Base-by-base conservation (phyloP, 768 basidiomycete genomes). In the Leucosporidium yakuticum region DNA sequence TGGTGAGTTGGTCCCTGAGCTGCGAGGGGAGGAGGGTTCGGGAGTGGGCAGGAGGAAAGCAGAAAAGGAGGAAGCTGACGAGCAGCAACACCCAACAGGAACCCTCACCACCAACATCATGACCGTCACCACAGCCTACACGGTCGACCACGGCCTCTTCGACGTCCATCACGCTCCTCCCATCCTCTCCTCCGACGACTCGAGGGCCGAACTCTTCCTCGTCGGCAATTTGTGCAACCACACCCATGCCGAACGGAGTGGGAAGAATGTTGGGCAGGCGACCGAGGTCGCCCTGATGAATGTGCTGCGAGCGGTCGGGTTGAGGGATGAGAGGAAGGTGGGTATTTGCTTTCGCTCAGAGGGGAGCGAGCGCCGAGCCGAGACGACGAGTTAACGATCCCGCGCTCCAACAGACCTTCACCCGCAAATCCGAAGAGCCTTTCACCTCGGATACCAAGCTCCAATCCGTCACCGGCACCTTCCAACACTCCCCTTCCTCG, bases 61-160 rank as follows among this genome's bases (percentile, higher is more conserved):
- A n/a, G 3, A n/a, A 17, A 17, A 31, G 36, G 7, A 48, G 20
- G 19, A 23, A 29, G 5, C 20, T 25, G 29, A 58, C 53, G 69
- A 62, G 72, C 70, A 44, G 49, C 62, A 12, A 6, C 12, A 6
- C 5, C 12, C 34, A 23, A 2, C 63, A 83, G 91, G 93, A 25
- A 98, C 94, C 0, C 79, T 97, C 68, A 98, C 94, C 2, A 92
- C 87, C 79, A 98, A 98, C 78, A 92, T 96, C 74, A 93, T 95
- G 81, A 96, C 92, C 0, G 91, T 97, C 3, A 90, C 87, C 0
- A 88, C 93, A 71, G 82, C 88, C 14, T 97, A 96, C 78, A 82
- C 86, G 0, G 89, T 95, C 12, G 94, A 96, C 73, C 64, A 67
- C 27, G 94, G 95, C 76, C 81, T 82, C 5, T 76, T 90, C 34